Percentiles rank a stretch among this genome's conserved stretches.
phyloP scores from a whole-genome alignment of 2,329 filamentous ascomycete genomes.

The Chaetomium globosum region DNA sequence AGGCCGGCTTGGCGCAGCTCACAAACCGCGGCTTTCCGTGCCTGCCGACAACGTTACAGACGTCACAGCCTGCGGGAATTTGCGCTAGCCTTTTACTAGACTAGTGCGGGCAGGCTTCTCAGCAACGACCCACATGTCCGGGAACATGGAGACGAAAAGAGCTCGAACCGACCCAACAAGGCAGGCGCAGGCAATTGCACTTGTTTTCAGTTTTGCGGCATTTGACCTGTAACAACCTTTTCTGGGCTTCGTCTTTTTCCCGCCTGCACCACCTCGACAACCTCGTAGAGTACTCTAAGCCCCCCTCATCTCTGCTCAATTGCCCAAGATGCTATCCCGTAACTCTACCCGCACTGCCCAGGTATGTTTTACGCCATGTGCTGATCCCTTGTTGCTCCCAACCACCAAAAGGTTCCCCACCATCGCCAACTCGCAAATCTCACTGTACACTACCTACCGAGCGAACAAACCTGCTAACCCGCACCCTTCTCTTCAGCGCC shows the following conservation, averaged over 20 bases:
- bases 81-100: conserved; percentile 18
- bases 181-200: conserved; percentile 22
- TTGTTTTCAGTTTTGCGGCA: conserved; percentile 30
- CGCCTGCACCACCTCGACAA: conserved; percentile 19
- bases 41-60: conserved; percentile 23
- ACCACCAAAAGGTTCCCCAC: conserved; percentile 17
- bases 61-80: conserved; percentile 30
- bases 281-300: conserved; percentile 17
- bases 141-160: conserved; percentile 35
- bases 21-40: conserved; percentile 24
- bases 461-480: conserved; percentile 37
- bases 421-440: conserved; percentile 18
- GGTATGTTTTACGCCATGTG: conserved; percentile 48
- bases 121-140: conserved; percentile 29
- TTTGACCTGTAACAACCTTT: conserved; percentile 26
- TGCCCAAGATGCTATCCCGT: conserved; percentile 60
- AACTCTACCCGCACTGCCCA: conserved; percentile 59
- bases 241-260: conserved; percentile 18
- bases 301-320: conserved; percentile 29
- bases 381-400: not conserved
- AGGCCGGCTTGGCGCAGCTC: conserved; percentile 2
- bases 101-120: conserved; percentile 27
- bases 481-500: conserved; percentile 47
- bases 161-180: conserved; percentile 35
- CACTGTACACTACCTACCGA: not conserved